Conservation (phyloP, 23 red algal genomes). For the Chondrus crispus region DNA sequence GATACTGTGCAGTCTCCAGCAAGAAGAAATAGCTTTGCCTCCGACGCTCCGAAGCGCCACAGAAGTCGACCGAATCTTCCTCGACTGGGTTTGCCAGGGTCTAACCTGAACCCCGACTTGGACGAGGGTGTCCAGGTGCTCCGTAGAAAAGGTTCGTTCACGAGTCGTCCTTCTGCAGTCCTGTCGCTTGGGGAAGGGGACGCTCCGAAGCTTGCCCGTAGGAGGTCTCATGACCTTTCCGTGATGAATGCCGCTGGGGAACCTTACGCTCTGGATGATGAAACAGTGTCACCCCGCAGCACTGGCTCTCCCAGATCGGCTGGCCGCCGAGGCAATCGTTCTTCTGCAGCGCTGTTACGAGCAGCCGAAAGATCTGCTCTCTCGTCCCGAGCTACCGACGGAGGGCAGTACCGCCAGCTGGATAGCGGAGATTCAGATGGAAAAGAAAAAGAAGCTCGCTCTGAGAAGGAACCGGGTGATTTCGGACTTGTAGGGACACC, state of each 20-base stretch:
- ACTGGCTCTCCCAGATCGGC: neutral
- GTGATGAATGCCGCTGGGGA: neutral
- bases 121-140: slow-evolving; percentile 45
- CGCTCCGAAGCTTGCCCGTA: slow-evolving; percentile 41
- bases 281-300: too few relatives aligned
- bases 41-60: too few relatives aligned
- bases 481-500: neutral
- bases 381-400: neutral
- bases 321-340: neutral
- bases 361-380: neutral
- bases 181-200: slow-evolving; percentile 50
- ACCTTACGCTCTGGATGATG: neutral
- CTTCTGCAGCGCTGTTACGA: neutral
- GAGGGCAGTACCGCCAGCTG: neutral
- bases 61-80: too few relatives aligned
- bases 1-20: too few relatives aligned
- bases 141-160: slow-evolving; percentile 61
- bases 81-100: too few relatives aligned
- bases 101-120: slow-evolving; percentile 44
- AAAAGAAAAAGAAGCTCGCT: neutral
- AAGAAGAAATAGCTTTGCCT: too few relatives aligned
- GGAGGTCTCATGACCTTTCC: slow-evolving; percentile 39
- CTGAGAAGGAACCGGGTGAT: too few relatives aligned
- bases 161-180: slow-evolving; percentile 30
- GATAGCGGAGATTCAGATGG: neutral